Conservation (phyloP, 108 stramenopile genomes). For the Cyclotella atomus region DNA sequence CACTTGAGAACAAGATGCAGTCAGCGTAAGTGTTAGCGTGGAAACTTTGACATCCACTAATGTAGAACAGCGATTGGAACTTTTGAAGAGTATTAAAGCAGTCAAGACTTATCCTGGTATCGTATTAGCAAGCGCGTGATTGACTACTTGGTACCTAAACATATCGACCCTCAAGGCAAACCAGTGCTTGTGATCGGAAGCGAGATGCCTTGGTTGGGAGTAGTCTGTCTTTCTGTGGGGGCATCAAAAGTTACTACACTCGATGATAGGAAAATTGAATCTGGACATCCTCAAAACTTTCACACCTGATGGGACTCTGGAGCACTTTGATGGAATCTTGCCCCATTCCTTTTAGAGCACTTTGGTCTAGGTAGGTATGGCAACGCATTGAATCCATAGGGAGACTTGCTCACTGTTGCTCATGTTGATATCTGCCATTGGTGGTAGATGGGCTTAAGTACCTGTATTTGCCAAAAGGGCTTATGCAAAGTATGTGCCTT, state of each 20-base stretch:
- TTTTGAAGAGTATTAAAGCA: background rate
- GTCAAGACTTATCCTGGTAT: background rate
- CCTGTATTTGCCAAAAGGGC: too few relatives aligned
- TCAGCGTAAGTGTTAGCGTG: too few relatives aligned
- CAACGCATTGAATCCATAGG: conserved; percentile 30
- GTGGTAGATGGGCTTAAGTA: too few relatives aligned
- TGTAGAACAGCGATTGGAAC: background rate
- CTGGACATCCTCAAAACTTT: conserved; percentile 14
- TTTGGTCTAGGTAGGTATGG: conserved; percentile 17
- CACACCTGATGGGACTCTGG: conserved; percentile 15
- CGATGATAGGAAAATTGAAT: conserved; percentile 11
- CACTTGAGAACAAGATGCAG: too few relatives aligned
- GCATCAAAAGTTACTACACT: conserved; percentile 19
- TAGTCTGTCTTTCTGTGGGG: background rate
- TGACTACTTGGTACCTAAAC: background rate
- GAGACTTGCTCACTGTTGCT: conserved; percentile 20
- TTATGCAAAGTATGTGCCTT: too few relatives aligned
- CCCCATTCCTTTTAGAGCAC: conserved; percentile 25
- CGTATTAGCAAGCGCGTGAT: background rate
- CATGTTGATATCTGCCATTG: too few relatives aligned
- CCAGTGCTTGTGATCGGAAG: conserved; percentile 26
- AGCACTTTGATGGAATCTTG: conserved; percentile 13
- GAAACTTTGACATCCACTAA: too few relatives aligned
- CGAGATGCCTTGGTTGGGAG: conserved; percentile 29
- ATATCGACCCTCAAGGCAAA: background rate